Evolutionary conservation across 805 yeast genomes (phyloP), one percentile per base, ranked within the genome.

Genomic region (Candida tallmaniae): DNA sequence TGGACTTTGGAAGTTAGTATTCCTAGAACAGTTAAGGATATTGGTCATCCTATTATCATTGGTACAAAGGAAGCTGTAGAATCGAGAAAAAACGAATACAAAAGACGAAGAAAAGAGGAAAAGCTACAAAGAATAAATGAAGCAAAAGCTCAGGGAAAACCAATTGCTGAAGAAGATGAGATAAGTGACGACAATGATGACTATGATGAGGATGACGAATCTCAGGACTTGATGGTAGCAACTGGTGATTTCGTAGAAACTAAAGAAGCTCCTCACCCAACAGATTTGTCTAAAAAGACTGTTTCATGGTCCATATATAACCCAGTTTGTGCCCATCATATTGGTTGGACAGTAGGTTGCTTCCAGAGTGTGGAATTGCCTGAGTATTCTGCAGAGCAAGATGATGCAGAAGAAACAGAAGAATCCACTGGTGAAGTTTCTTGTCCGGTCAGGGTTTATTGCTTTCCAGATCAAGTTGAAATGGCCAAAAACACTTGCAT

Each of bases 331-430:
- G 86, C 98, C 1, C 97, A 89, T 46, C 97, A 90, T 56, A 69
- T 93, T 14, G 97, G 97, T 0, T 93, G 95, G 80, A 89, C 95
- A 0, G 75, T 88, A 4, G 98, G 97, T 0, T 81, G 95, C 2
- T 93, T 90, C 54, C 79, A 80, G 27, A 74, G 74, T 35, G 62
- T 78, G 2, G 74, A 78, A 0, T 48, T 87, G 20, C 29, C 32
- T 21, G 36, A 31, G 14, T 65, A 55, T n/a, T 51, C 45, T 2
- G 54, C 55, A 13, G 60, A 58, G 17, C 65, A 58, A 31, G 66
- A 65, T 2, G 50, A 41, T 10, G 39, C 40, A 12, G 62, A 46
- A 6, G 55, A 47, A 13, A 36, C 46, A 13, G 69, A 60, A 17
- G 60, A 60, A 27, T 15, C 40, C 6, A 14, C 32, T 23, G 38